Conservation (phyloP, 805 yeast species). For the Metschnikowia sp. region DNA sequence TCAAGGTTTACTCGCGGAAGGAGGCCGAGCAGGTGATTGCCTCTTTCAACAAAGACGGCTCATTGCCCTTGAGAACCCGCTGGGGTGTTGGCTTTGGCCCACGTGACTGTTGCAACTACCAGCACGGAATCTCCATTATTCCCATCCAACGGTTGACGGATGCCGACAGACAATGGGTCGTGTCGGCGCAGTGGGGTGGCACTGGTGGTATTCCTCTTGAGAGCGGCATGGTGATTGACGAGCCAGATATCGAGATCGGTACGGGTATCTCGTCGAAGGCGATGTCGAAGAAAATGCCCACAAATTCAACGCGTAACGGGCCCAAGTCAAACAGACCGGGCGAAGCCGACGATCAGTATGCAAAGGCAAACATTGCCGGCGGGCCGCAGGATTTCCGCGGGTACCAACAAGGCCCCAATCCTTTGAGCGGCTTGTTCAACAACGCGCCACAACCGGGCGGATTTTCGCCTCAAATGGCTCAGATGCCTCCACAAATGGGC, state of each 20-base stretch:
- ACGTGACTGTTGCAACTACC: constrained; percentile 95
- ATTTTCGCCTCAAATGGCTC: constrained; percentile 12
- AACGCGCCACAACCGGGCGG: constrained; percentile 16
- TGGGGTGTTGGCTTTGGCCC: constrained; percentile 99
- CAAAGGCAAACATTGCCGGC: constrained; percentile 36
- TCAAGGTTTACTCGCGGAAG: constrained; percentile 83
- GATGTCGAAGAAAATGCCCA: constrained; percentile 87
- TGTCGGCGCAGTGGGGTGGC: constrained; percentile 94
- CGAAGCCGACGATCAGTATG: constrained; percentile 45
- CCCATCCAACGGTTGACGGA: constrained; percentile 88
- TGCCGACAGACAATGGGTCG: constrained; percentile 89
- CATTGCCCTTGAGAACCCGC: constrained; percentile 70
- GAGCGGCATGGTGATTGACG: constrained; percentile 84
- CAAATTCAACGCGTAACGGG: constrained; percentile 80
- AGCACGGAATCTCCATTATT: constrained; percentile 81
- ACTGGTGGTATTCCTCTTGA: constrained; percentile 82
- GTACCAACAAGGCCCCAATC: constrained; percentile 38
- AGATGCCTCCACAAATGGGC: constrained; percentile 7
- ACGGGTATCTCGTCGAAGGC: constrained; percentile 91
- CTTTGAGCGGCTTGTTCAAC: constrained; percentile 47
- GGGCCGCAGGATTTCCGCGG: constrained; percentile 36
- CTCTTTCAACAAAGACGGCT: constrained; percentile 66
- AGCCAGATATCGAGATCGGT: constrained; percentile 97
- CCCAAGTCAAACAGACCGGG: constrained; percentile 74
- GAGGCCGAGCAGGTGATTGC: constrained; percentile 85